phyloP scores from a whole-genome alignment of 148 eudicot species.

The Dysphania ambrosioides region DNA sequence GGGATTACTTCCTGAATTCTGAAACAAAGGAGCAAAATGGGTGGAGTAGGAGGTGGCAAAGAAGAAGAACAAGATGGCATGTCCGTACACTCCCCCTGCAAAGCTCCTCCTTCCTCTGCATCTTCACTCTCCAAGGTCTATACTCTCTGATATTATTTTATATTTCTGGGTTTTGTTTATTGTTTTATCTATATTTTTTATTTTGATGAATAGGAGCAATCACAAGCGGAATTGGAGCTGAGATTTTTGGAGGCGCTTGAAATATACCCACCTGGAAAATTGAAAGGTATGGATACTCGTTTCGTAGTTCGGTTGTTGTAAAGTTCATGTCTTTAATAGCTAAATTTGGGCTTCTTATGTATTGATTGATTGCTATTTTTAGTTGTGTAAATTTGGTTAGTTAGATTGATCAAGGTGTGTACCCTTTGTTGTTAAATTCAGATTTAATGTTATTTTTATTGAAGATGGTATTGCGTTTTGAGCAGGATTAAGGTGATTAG shows the following conservation, averaged over 20 bases:
- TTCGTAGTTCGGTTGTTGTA: background rate
- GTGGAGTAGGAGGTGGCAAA: constrained; percentile 36
- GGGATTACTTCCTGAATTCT: background rate
- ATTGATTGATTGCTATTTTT: background rate
- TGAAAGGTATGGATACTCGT: constrained; percentile 50
- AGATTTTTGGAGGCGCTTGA: constrained; percentile 83
- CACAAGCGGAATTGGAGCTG: constrained; percentile 89
- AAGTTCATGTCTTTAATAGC: background rate
- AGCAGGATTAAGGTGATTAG: no score
- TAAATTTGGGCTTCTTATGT: background rate
- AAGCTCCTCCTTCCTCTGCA: constrained; percentile 66
- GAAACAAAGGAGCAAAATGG: no score
- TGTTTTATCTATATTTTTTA: no score
- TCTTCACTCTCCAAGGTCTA: constrained; percentile 81
- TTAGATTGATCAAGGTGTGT: constrained; percentile 4
- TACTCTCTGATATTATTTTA: constrained; percentile 2
- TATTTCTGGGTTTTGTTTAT: constrained; percentile 21
- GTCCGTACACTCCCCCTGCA: constrained; percentile 95
- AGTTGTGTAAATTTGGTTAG: background rate
- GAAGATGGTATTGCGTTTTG: no score
- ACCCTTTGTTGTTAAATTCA: background rate
- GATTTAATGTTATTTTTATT: no score
- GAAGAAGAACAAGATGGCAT: constrained; percentile 85
- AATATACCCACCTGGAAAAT: constrained; percentile 85
- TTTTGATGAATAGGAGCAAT: constrained; percentile 74